Conservation (phyloP, 2,329 filamentous ascomycete species). For the Paramyrothecium sp. region DNA sequence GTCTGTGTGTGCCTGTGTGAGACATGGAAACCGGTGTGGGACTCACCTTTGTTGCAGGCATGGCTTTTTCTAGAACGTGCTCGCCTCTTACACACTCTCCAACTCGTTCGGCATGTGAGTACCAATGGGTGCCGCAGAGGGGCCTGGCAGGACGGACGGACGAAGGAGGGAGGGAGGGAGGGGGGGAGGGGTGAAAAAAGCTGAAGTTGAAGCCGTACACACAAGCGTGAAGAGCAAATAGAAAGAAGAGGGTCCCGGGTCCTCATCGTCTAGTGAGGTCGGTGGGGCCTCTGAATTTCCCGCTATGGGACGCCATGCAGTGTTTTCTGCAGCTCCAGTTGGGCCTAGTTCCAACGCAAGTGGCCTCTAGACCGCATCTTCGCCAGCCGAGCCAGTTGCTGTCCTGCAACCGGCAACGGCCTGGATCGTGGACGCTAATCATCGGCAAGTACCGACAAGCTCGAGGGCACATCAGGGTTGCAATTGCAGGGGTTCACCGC, state of each 20-base stretch:
- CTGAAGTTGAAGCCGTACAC: neutral
- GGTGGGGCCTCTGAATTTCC: too few species aligned
- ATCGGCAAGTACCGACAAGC: too few species aligned
- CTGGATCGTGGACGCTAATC: too few species aligned
- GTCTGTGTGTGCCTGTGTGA: neutral
- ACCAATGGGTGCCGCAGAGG: neutral
- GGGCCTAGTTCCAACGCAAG: too few species aligned
- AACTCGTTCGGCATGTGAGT: neutral
- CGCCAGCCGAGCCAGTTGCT: neutral
- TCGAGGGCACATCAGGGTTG: too few species aligned
- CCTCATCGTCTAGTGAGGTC: too few species aligned
- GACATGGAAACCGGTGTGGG: neutral
- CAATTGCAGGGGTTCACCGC: too few species aligned
- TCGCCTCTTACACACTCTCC: neutral
- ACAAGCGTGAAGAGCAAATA: neutral
- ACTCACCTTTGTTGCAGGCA: neutral
- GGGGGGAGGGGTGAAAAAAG: neutral
- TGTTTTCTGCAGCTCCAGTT: too few species aligned
- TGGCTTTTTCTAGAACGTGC: neutral
- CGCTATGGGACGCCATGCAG: too few species aligned
- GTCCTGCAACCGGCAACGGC: too few species aligned
- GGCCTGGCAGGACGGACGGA: neutral
- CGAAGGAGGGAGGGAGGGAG: neutral
- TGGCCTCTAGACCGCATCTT: neutral
- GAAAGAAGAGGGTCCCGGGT: too few species aligned